Conservation (phyloP, 225 moss, liverwort and hornwort species). For the Sphagnum tenellum region DNA sequence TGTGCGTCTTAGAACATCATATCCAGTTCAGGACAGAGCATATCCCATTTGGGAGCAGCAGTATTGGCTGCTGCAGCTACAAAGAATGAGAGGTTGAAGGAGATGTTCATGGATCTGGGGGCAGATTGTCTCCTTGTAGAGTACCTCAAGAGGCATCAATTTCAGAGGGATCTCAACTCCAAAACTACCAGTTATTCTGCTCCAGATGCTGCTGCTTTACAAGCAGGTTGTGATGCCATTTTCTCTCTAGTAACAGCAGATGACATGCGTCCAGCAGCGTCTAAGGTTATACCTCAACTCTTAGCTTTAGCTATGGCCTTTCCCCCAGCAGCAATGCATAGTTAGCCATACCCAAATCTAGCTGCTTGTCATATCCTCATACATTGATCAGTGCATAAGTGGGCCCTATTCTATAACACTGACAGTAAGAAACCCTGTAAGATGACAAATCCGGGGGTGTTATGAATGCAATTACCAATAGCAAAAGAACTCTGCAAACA, state of each 20-base stretch:
- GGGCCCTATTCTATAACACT: no score
- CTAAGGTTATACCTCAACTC: conserved; percentile 37
- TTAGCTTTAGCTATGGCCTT: no score
- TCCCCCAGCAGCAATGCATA: no score
- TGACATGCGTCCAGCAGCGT: conserved; percentile 80
- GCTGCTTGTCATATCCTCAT: conserved; percentile 1
- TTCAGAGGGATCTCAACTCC: no score
- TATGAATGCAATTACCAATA: no score
- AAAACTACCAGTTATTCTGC: conserved; percentile 1
- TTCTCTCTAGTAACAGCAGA: conserved; percentile 75
- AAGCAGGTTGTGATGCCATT: conserved; percentile 77
- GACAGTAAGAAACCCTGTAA: no score
- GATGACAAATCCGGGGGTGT: no score
- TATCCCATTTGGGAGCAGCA: conserved; percentile 31
- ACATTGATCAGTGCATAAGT: background rate
- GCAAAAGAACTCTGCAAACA: no score
- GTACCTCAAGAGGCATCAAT: conserved; percentile 45
- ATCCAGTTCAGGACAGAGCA: no score
- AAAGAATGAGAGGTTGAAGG: conserved; percentile 71
- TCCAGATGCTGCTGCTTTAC: conserved; percentile 58
- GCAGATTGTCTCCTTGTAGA: conserved; percentile 56
- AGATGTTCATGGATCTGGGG: conserved; percentile 53
- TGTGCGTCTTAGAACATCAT: no score
- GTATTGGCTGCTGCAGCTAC: conserved; percentile 50
- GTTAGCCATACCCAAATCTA: background rate